phyloP scores from a whole-genome alignment of 345 rosid species.

The Aquilaria sinensis region DNA sequence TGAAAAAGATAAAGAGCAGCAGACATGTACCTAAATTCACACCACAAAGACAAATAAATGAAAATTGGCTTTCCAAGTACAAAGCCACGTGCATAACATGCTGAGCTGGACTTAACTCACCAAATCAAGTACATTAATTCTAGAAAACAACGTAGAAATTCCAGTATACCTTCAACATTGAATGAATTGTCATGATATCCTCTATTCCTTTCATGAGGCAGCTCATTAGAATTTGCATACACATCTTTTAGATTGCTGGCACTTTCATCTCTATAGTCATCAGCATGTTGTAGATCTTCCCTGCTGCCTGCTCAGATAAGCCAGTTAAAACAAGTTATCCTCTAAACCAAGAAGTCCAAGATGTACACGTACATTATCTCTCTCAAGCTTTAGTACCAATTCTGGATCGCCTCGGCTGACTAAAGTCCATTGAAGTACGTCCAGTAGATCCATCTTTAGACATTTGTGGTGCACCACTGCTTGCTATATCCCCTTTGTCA shows the following conservation, averaged over 20 bases:
- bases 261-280: conserved; percentile 43
- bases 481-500: conserved; percentile 71
- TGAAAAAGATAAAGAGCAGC: too few relatives aligned
- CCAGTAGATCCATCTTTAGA: conserved; percentile 65
- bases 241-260: conserved; percentile 29
- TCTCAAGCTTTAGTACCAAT: conserved; percentile 42
- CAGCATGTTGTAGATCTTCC: conserved; percentile 50
- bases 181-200: conserved; percentile 34
- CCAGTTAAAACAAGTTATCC: conserved; percentile 18
- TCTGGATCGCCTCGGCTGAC: conserved; percentile 52
- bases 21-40: too few relatives aligned
- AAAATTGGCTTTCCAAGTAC: neutral
- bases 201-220: conserved; percentile 27
- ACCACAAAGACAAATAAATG: too few relatives aligned
- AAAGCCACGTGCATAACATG: conserved; percentile 11
- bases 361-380: conserved; percentile 8
- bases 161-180: conserved; percentile 48
- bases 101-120: neutral
- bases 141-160: neutral
- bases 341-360: conserved; percentile 5
- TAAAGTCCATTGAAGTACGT: conserved; percentile 34
- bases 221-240: conserved; percentile 22
- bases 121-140: too few relatives aligned
- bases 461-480: conserved; percentile 76
- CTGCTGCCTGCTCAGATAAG: conserved; percentile 53